phyloP scores from a whole-genome alignment of 257 asterid species.

The Sherardia arvensis region DNA sequence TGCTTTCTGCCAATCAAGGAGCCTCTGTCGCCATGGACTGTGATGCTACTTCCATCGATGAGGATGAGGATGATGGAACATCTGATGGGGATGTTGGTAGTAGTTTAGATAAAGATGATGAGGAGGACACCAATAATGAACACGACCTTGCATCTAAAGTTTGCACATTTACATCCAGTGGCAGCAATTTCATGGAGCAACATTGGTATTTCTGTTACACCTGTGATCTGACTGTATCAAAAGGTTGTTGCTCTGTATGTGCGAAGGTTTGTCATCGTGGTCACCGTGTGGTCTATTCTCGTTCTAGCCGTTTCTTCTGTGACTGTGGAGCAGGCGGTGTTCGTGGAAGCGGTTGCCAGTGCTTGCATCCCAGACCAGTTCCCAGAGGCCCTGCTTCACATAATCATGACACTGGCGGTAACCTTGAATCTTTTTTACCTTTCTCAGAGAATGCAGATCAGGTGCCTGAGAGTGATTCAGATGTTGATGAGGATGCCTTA shows the following conservation, averaged over 20 bases:
- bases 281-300: slow-evolving; percentile 97
- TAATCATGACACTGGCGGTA: slow-evolving; percentile 44
- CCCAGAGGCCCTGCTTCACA: slow-evolving; percentile 57
- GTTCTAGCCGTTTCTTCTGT: slow-evolving; percentile 97
- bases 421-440: slow-evolving; percentile 70
- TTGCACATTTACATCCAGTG: slow-evolving; percentile 97
- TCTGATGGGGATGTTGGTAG: slow-evolving; percentile 97
- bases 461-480: slow-evolving; percentile 94
- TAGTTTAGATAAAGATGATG: slow-evolving; percentile 91
- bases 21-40: slow-evolving; percentile 70
- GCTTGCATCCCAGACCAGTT: slow-evolving; percentile 90
- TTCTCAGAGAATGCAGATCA: slow-evolving; percentile 73
- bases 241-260: slow-evolving; percentile 98
- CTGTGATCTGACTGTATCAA: slow-evolving; percentile 93
- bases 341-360: slow-evolving; percentile 92
- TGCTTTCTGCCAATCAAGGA: slow-evolving; percentile 62
- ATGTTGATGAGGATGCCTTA: slow-evolving; percentile 68
- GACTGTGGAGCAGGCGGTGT: slow-evolving; percentile 99
- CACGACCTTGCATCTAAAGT: slow-evolving; percentile 90
- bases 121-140: slow-evolving; percentile 86
- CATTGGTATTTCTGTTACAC: slow-evolving; percentile 99
- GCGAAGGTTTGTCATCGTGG: slow-evolving; percentile 99
- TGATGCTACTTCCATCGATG: slow-evolving; percentile 94
- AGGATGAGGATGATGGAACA: slow-evolving; percentile 98
- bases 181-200: slow-evolving; percentile 99